These are phyloP conservation scores for Marchantia polymorpha DNA, from an alignment of 225 moss, liverwort and hornwort genomes.

Conservation along the genomic window DNA sequence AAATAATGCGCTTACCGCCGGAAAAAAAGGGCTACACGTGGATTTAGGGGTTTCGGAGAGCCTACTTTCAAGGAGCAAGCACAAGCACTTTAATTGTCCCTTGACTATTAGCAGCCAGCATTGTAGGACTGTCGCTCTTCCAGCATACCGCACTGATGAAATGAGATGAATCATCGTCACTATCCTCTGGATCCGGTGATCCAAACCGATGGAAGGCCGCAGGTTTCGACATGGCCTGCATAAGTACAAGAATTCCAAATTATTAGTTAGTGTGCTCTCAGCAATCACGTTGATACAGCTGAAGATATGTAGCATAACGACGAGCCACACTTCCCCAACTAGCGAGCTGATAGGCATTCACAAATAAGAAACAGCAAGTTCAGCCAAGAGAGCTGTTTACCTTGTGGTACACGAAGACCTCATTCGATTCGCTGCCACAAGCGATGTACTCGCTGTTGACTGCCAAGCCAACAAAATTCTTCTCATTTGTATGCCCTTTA, in stretches of 20 bases:
- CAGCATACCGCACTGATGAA: constrained; percentile 99
- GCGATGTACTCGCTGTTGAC: constrained; percentile 96
- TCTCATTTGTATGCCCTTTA: constrained; percentile 94
- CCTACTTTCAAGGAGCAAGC: constrained; percentile 64
- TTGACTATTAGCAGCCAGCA: constrained; percentile 96
- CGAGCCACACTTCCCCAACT: not conserved
- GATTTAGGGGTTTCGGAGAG: not conserved
- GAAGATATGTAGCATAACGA: too few species aligned
- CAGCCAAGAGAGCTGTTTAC: constrained; percentile 25
- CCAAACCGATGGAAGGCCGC: constrained; percentile 84
- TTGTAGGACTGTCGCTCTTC: constrained; percentile 98
- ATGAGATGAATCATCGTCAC: constrained; percentile 75
- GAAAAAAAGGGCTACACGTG: not conserved
- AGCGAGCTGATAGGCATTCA: not conserved
- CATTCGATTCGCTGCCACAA: constrained; percentile 95
- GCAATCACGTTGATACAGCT: too few species aligned
- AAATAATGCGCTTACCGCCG: not conserved
- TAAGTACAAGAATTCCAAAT: not conserved
- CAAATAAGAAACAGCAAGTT: not conserved
- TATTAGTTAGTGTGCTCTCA: not conserved
- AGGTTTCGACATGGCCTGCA: constrained; percentile 92
- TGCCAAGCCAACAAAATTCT: constrained; percentile 92
- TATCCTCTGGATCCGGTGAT: constrained; percentile 76
- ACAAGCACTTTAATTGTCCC: constrained; percentile 96
- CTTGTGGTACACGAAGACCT: constrained; percentile 97